These are phyloP conservation scores for Salix suchowensis DNA, from an alignment of 345 rosid species.

Conservation along the genomic window DNA sequence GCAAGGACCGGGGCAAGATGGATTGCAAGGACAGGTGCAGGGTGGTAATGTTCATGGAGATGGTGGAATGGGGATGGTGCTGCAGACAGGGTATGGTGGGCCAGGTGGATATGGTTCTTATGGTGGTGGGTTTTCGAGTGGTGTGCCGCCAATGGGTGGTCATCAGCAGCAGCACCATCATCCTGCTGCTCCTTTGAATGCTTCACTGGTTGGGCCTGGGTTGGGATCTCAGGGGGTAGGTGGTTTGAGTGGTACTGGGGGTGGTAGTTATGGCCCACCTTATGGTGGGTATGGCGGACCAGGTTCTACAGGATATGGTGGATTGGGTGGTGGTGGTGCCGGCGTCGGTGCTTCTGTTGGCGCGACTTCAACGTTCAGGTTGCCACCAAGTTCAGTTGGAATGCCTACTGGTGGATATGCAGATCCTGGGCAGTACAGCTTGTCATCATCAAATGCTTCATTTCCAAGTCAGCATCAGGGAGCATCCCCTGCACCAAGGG, in stretches of 20 bases:
- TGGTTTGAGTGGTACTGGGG: constrained; percentile 6
- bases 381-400: constrained; percentile 50
- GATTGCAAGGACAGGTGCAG: constrained; percentile 4
- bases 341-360: constrained; percentile 1
- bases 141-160: not conserved
- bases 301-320: constrained; percentile 3
- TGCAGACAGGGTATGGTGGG: constrained; percentile 46
- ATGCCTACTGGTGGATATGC: constrained; percentile 67
- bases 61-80: constrained; percentile 59
- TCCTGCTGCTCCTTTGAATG: not conserved
- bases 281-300: constrained; percentile 12
- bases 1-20: constrained; percentile 1
- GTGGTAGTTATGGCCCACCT: constrained; percentile 11
- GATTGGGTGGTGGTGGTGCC: constrained; percentile 23
- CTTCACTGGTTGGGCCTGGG: constrained; percentile 20
- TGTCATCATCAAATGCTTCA: constrained; percentile 43
- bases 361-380: constrained; percentile 52
- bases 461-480: constrained; percentile 67
- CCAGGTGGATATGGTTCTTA: constrained; percentile 20
- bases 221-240: not conserved
- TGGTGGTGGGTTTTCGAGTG: constrained; percentile 47
- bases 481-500: constrained; percentile 63
- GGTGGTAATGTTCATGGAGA: constrained; percentile 46
- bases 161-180: constrained; percentile 10
- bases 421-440: constrained; percentile 54